Evolutionary conservation across 192 early-diverging fungal species (phyloP), one percentile per base, ranked within the genome.

Genomic region (Phycomyces nitens): DNA sequence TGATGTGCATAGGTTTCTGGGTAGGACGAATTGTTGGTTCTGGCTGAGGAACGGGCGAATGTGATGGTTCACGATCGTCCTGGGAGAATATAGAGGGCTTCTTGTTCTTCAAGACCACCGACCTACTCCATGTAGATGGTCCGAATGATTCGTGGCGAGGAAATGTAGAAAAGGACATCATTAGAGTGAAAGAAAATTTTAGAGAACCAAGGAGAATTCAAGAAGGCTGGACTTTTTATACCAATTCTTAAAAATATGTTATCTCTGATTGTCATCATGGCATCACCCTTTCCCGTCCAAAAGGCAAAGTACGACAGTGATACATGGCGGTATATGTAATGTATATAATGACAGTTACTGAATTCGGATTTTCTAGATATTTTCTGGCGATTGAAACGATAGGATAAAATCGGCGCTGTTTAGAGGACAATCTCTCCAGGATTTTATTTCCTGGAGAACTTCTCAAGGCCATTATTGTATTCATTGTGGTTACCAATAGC

Each of bases 231-330:
- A 14, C n/a, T 18, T 47, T 47, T 47, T 47, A 47, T 47, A 47
- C 44, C 2, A 14, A 18, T n/a, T n/a, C n/a, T n/a, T n/a, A 47
- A 47, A 34, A 34, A 34, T 47, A 47, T 11, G 44, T 47, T 47
- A 47, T 47, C 44, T 47, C 11, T n/a, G 44, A 47, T 47, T 47
- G 44, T 47, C 44, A 47, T 47, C 44, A 47, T 47, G 44, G 44
- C 44, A 47, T 47, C 44, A 47, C 44, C 44, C 12, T 47, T 47
- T n/a, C 11, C 44, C 44, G 29, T 7, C 7, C 29, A 34, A 34
- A 34, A 7, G 7, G 2, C 7, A 2, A 34, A 34, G 29, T 34
- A 34, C 29, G 29, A 34, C 29, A 47, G 44, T 47, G 44, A 47
- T 47, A 47, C 44, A 47, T 11, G 44, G 44, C 44, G 44, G 44